A percentile compares a stretch with the other conserved stretches of the same genome.
phyloP scores from a whole-genome alignment of 2,329 filamentous ascomycete species.

The Aureobasidium sp. region DNA sequence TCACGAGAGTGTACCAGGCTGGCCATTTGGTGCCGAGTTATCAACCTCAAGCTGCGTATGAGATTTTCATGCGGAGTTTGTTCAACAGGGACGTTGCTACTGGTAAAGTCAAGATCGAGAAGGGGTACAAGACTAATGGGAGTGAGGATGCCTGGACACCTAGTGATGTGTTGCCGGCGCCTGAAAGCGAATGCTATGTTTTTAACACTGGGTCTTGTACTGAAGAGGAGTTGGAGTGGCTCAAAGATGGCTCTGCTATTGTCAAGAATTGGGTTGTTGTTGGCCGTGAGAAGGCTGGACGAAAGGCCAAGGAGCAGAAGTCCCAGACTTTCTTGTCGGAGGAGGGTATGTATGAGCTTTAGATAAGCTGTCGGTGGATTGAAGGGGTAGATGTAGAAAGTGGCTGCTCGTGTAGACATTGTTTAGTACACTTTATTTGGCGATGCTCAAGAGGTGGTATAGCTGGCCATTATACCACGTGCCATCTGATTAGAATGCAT shows the following conservation, averaged over 20 bases:
- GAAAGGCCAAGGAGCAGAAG: not conserved
- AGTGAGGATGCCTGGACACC: slow-evolving; percentile 27
- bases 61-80: slow-evolving; percentile 33
- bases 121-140: slow-evolving; percentile 24
- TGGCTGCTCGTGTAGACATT: too few relatives aligned
- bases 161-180: slow-evolving; percentile 26
- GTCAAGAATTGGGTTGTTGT: slow-evolving; percentile 28
- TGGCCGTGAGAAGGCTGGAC: slow-evolving; percentile 17
- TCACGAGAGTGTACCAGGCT: slow-evolving; percentile 43
- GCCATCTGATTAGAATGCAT: too few relatives aligned
- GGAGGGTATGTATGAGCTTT: slow-evolving; percentile 5
- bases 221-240: slow-evolving; percentile 26
- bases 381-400: too few relatives aligned
- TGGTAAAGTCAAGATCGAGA: slow-evolving; percentile 23
- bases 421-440: too few relatives aligned
- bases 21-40: slow-evolving; percentile 40
- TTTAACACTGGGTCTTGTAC: slow-evolving; percentile 21
- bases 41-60: slow-evolving; percentile 34
- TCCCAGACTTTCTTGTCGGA: not conserved
- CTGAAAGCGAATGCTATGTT: slow-evolving; percentile 25
- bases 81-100: slow-evolving; percentile 32
- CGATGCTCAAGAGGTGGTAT: too few relatives aligned
- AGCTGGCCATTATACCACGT: too few relatives aligned
- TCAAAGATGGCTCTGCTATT: slow-evolving; percentile 26
- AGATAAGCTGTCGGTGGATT: too few relatives aligned